Evolutionary conservation across 768 basidiomycete genomes (phyloP), one percentile per base, ranked within the genome.

Genomic region (Agaricus subrufescens): DNA sequence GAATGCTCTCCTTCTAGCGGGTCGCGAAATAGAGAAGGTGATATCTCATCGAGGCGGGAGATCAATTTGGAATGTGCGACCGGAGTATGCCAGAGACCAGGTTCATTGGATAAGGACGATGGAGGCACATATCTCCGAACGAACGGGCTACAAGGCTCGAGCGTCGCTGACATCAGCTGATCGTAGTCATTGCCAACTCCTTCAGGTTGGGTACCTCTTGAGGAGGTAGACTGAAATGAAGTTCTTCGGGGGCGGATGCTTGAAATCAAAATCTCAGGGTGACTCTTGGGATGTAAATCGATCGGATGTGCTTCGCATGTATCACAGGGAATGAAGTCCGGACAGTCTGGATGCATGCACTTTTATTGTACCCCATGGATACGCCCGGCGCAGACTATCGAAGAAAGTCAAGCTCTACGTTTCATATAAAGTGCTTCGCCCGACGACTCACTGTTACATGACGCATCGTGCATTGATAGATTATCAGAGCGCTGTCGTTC

Each of bases 301-400:
- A 93, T 88, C 0, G 92, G 92, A 56, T 83, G 76, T 4, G 90
- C 85, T 70, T 94, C 92, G 69, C 93, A 95, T 51, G 68, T 69
- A 56, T 77, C 74, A 70, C 92, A 95, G 15, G 94, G 76, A 63
- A 94, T 93, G 61, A 84, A 93, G 67, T 94, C 89, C 0, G 80
- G 77, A 70, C 93, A 95, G 3, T 73, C 71, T 12, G 82, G 76
- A 65, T 92, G 84, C 82, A 91, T 85, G 70, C 93, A 95, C 87
- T 89, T 59, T 30, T 58, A 50, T 23, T 48, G 48, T 14, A 29
- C 34, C 15, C 55, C 55, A 26, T 44, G 26, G 3, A 56, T 56
- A 34, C 39, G 55, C 15, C 38, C 50, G 4, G 55, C 44, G n/a
- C 55, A 56, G 26, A 56, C 55, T 56, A 30, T 42, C 30, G 23